Conservation (phyloP, 2,329 filamentous ascomycete species). For the Ophiostoma sp. region DNA sequence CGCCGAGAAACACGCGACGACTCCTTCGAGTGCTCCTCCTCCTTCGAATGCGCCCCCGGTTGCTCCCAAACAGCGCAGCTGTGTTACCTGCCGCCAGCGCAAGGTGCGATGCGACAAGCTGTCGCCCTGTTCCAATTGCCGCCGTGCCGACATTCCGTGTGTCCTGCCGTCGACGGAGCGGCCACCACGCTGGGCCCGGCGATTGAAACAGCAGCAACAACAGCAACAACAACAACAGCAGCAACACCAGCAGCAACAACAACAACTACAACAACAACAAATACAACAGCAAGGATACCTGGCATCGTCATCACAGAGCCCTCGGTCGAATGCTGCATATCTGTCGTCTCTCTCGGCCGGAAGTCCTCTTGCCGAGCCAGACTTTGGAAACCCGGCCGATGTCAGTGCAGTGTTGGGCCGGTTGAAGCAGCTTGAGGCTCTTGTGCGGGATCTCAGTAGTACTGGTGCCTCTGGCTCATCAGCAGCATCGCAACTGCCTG, state of each 20-base stretch:
- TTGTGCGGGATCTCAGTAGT: constrained; percentile 51
- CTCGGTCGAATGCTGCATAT: neutral
- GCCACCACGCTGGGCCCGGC: constrained; percentile 56
- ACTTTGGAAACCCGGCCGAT: constrained; percentile 33
- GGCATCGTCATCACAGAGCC: neutral
- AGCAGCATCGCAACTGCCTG: constrained; percentile 31
- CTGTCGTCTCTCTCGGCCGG: neutral
- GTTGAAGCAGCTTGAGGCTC: constrained; percentile 49
- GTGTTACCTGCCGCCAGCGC: constrained; percentile 51
- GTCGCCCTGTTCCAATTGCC: constrained; percentile 58
- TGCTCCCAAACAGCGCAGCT: constrained; percentile 46
- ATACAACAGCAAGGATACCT: neutral
- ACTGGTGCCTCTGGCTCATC: constrained; percentile 30
- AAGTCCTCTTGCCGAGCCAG: neutral
- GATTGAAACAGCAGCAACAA: constrained; percentile 34
- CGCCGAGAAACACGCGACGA: constrained; percentile 33
- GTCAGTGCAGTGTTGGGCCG: constrained; percentile 49
- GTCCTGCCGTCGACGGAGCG: constrained; percentile 50
- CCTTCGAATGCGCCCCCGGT: neutral
- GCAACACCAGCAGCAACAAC: neutral
- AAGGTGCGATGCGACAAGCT: constrained; percentile 60
- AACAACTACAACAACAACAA: neutral
- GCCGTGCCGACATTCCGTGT: constrained; percentile 53
- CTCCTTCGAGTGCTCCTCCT: neutral
- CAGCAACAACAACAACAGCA: constrained; percentile 16